Base-by-base conservation (phyloP, 1,284 basidiomycete genomes). In the Trichosporon coremiiforme region DNA sequence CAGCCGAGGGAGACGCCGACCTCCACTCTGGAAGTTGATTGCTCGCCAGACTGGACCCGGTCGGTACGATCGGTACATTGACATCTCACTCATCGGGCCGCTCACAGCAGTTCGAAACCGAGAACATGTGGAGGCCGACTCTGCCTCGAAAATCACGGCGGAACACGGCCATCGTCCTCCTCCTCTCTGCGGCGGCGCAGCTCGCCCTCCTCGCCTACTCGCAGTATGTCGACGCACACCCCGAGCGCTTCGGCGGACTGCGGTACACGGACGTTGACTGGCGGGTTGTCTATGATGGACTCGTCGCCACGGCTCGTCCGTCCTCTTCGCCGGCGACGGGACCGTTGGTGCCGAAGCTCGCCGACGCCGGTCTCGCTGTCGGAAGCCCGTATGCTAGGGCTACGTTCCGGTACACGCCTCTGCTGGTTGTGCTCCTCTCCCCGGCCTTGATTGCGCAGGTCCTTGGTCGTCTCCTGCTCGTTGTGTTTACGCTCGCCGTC, bases 251-350 rank as follows among this genome's bases (percentile, higher is more conserved):
- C 74, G 80, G 77, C 25, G 81, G 81, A 9, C 69, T 98, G 36
- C 95, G 95, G 80, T 99, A 98, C 82, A 99, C 96, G 17, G 96
- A 99, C 83, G 87, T 99, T 70, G 97, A 99, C 85, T 99, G 98
- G 83, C 88, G 90, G 55, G 96, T 99, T 73, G 97, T 98, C 85
- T 92, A 89, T 69, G 95, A 98, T 81, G 97, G 95, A 4, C 89
- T 93, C 2, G 85, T 85, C 8, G 31, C 41, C 15, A 69, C 68
- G 4, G 60, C 66, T 8, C 20, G 3, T 31, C 29, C 0, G 36
- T 45, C 4, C 4, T n/a, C n/a, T 5, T 22, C 22, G 12, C 55
- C 55, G 55, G 72, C 72, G 3, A n/a, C 12, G 22, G 72, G 72
- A 0, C 64, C 66, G 1, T 53, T 70, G 0, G 66, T 47, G 13